Base-by-base conservation (phyloP, 2,329 filamentous ascomycete species). In the Phialophora verrucosa region DNA sequence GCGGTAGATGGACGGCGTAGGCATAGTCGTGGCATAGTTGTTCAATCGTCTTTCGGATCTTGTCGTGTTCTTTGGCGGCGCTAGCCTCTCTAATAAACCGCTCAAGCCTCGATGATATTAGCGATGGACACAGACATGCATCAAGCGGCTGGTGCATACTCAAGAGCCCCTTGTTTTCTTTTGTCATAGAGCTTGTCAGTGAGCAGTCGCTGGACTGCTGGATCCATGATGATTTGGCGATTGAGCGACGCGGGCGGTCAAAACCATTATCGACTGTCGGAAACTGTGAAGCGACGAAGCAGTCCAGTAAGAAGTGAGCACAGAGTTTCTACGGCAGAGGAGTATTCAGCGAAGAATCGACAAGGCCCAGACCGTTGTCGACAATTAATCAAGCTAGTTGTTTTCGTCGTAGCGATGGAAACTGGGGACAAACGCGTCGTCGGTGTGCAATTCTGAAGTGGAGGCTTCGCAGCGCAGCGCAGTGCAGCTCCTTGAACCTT, bases 131-230 rank as follows among this genome's bases (percentile, higher is more conserved):
- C 54, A 27, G 62, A 62, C 23, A 54, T 56, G 54, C 38, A 20
- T 32, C 64, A 7, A 23, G 38, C 23, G 23, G 44, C 11, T 55
- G 23, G 20, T 32, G 60, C 72, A 67, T 88, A 97, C 93, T 99
- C 95, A 65, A 99, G 87, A 74, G 96, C 95, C 71, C 95, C 95
- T 75, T 93, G 90, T 81, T 99, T 99, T 77, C 96, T 88, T 84
- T 96, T 97, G 78, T 99, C 95, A 79, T 99, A 99, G 76, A 98
- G 90, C 87, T 97, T 99, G 82, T 99, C 95, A 78, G 96, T 96
- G 77, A 99, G 85, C 72, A 93, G 87, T 74, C 94, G 91, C 80
- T 96, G 92, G 77, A 97, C 92, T 77, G 89, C 90, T 75, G 87
- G 84, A 83, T 98, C 94, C 93, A 98, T 97, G 68, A 70, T 74